Base-by-base conservation (phyloP, 352 stramenopile genomes). In the Phytophthora pluvialis region DNA sequence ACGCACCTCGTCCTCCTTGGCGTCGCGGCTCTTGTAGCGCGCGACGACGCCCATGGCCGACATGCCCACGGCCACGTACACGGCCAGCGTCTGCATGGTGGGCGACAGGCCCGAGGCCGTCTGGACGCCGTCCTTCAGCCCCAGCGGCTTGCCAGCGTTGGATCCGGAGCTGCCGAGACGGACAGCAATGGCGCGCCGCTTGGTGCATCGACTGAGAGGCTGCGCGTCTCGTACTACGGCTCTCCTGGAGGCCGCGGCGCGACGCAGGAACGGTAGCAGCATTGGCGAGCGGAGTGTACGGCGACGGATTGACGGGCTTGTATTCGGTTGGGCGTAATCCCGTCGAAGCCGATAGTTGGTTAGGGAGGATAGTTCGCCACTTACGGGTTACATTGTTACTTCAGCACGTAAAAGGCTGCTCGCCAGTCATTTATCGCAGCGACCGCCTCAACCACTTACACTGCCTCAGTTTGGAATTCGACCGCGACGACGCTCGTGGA, bases 21-120 rank as follows among this genome's bases (percentile, higher is more conserved):
- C 62, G 21, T 88, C 74, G 1, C 78, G 67, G n/a, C 75, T 68
- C 48, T 93, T 93, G 58, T 77, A 86, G 3, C 78, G 78, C 9
- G 81, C 84, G 18, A 93, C 81, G 29, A 75, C 61, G 21, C 64
- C 73, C 72, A 93, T 87, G 32, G 73, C 64, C 0, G 77, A 78
- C 42, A 93, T 60, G 13, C 63, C 77, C 32, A 86, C 73, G 5
- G 72, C 74, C 46, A 93, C 67, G 69, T 93, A 93, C 21, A 61
- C 76, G 5, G 65, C 42, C 39, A 92, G 70, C 55, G 89, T 73
- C 43, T 86, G 81, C 52, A 75, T 89, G 15, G 74, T 84, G 4
- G 75, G 73, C 16, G 83, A 76, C 25, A 89, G 61, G 0, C 60
- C 54, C 4, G 67, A 67, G 21, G 33, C 49, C 1, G 60, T 71